These are phyloP conservation scores for Reutealis trisperma DNA, from an alignment of 345 rosid genomes.

Conservation along the genomic window DNA sequence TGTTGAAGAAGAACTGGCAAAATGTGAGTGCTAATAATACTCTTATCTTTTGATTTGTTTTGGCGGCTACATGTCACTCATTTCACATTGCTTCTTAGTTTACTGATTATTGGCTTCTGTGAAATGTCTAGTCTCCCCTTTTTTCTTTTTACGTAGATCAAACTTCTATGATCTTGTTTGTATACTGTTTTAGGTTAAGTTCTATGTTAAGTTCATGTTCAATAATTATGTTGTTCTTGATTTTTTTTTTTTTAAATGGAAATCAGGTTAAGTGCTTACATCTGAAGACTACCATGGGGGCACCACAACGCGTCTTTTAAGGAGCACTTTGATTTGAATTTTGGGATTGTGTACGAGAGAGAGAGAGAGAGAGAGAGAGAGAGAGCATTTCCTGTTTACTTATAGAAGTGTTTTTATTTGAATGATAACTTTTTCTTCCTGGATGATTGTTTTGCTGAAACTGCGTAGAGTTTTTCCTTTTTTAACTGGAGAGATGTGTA, in stretches of 20 bases:
- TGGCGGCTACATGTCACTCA: not conserved
- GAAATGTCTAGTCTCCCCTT: no score
- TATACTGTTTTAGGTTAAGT: not conserved
- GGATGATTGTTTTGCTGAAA: not conserved
- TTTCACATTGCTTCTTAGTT: not conserved
- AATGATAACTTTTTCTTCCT: not conserved
- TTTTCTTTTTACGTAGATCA: not conserved
- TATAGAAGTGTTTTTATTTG: not conserved
- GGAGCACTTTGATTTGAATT: not conserved
- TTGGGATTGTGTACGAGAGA: not conserved
- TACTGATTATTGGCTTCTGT: not conserved
- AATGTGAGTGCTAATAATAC: conserved; percentile 24
- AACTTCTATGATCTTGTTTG: not conserved
- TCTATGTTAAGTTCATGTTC: not conserved
- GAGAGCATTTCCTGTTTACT: not conserved
- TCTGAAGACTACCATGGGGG: conserved; percentile 41
- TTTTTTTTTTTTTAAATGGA: not conserved
- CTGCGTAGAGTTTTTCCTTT: not conserved
- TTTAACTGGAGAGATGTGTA: no score
- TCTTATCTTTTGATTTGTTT: not conserved
- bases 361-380: no score
- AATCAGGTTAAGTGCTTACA: conserved; percentile 37
- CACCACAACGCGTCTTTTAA: conserved; percentile 21
- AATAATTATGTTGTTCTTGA: no score
- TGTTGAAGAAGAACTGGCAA: conserved; percentile 45